Evolutionary conservation across 2,329 filamentous ascomycete species (phyloP).

Genomic region (Monosporascus sp.): DNA sequence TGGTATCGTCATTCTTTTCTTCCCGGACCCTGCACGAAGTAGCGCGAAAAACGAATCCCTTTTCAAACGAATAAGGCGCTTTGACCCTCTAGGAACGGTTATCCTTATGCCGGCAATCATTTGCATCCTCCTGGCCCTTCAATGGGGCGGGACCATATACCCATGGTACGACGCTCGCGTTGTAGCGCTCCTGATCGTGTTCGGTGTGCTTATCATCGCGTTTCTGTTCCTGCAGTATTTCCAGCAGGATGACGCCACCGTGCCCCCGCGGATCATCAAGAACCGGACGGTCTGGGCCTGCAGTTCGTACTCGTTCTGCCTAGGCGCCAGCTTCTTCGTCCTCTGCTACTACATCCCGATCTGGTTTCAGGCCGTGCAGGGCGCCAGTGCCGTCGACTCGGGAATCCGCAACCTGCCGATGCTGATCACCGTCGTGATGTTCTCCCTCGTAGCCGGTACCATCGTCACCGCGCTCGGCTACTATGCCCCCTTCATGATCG

Average conservation of each 20-base stretch:
- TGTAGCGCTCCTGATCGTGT: constrained; percentile 29
- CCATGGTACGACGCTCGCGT: constrained; percentile 30
- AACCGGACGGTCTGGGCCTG: constrained; percentile 29
- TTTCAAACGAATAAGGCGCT: constrained; percentile 14
- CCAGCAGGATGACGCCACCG: constrained; percentile 32
- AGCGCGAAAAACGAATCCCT: constrained; percentile 9
- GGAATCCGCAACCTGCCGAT: constrained; percentile 31
- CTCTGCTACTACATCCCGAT: constrained; percentile 29
- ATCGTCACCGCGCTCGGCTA: constrained; percentile 29
- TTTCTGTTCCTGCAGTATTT: constrained; percentile 31
- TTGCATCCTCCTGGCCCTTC: constrained; percentile 41
- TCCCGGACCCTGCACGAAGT: constrained; percentile 11
- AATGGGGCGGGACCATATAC: constrained; percentile 37
- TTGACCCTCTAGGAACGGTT: constrained; percentile 22
- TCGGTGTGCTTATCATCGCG: constrained; percentile 22
- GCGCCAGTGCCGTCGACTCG: constrained; percentile 27
- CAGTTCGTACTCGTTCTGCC: constrained; percentile 28
- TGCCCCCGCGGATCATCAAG: constrained; percentile 34
- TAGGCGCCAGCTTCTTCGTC: constrained; percentile 27
- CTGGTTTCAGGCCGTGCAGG: constrained; percentile 28
- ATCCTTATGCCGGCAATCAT: constrained; percentile 31
- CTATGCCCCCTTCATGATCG: constrained; percentile 35
- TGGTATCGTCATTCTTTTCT: constrained; percentile 19
- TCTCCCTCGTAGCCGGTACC: constrained; percentile 21
- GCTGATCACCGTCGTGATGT: constrained; percentile 26